phyloP scores from a whole-genome alignment of 768 basidiomycete genomes.

The Daedaleopsis nitida region DNA sequence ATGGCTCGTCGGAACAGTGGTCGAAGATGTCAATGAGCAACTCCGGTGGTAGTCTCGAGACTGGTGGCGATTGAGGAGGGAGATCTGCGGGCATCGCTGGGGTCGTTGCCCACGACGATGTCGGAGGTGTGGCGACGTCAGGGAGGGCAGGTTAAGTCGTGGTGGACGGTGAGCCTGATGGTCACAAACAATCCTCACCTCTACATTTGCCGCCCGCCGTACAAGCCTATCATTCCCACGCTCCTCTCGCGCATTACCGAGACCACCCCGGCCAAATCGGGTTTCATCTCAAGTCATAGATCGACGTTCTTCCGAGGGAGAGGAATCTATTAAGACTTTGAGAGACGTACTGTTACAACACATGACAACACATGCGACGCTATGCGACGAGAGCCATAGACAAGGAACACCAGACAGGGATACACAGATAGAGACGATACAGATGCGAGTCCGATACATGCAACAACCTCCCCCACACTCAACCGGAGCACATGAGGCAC shows the following conservation, averaged over 20 bases:
- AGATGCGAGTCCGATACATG: constrained; percentile 2
- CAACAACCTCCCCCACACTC: constrained; percentile 24
- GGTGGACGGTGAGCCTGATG: not conserved
- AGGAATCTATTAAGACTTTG: not conserved
- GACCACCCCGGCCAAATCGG: too few species aligned
- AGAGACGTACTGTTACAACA: not conserved
- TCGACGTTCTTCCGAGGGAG: not conserved
- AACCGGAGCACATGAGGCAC: constrained; percentile 90
- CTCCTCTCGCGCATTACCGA: too few species aligned
- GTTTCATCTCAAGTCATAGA: too few species aligned
- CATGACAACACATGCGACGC: constrained; percentile 1
- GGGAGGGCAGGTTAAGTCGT: not conserved
- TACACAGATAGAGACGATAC: constrained; percentile 5
- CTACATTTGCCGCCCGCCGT: not conserved
- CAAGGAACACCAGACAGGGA: constrained; percentile 2
- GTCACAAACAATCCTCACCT: not conserved
- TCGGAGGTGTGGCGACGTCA: constrained; percentile 9
- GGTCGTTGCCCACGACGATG: constrained; percentile 15
- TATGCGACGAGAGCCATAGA: constrained; percentile 3
- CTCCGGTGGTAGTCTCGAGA: constrained; percentile 20
- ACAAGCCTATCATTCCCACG: not conserved
- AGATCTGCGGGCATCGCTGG: constrained; percentile 7
- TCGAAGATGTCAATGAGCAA: constrained; percentile 51
- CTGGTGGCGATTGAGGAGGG: constrained; percentile 1
- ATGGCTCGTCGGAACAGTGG: constrained; percentile 29